Evolutionary conservation across 2,329 filamentous ascomycete species (phyloP), one percentile per base, ranked within the genome.

Genomic region (Colletotrichum cordylinicola): DNA sequence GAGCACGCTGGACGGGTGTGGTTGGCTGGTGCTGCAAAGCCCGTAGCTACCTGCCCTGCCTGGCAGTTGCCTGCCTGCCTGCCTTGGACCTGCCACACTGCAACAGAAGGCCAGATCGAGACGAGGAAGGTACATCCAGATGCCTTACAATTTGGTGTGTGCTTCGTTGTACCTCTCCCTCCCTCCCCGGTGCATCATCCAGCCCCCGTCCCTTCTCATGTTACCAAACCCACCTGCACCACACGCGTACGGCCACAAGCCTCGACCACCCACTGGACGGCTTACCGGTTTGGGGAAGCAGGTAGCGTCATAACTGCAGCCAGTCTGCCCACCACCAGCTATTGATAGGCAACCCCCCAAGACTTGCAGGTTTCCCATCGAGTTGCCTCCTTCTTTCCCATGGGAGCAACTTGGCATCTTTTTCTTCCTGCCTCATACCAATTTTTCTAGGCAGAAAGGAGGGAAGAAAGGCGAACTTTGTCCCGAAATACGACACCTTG

Each of bases 291-390:
- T 70, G 55, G 73, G 70, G n/a, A 73, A 72, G 43, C 55, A 69
- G 24, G 70, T 75, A 75, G 74, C 70, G 74, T 75, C 74, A 75
- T 75, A 75, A 75, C 74, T 67, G 70, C 64, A 31, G 48, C 69
- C 43, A 15, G 56, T 58, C 70, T 75, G 73, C 64, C 62, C 64
- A 75, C 73, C 73, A 68, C 69, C 58, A 69, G 65, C 60, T 52
- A 62, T 58, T 69, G 74, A 65, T 58, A 73, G 70, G 55, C 62
- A 39, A 13, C 43, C 56, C 58, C 69, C 58, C 64, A 43, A 56
- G 61, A 61, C 62, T 31, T 29, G 69, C 56, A 33, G 10, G 58
- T 35, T 67, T 58, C 48, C 65, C 43, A 43, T 75, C 55, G 21
- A 31, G 35, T 24, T 52, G 73, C 18, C 35, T 64, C 24, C 33